Evolutionary conservation across 345 rosid species (phyloP), one percentile per base, ranked within the genome.

Genomic region (Tarenaya hassleriana): DNA sequence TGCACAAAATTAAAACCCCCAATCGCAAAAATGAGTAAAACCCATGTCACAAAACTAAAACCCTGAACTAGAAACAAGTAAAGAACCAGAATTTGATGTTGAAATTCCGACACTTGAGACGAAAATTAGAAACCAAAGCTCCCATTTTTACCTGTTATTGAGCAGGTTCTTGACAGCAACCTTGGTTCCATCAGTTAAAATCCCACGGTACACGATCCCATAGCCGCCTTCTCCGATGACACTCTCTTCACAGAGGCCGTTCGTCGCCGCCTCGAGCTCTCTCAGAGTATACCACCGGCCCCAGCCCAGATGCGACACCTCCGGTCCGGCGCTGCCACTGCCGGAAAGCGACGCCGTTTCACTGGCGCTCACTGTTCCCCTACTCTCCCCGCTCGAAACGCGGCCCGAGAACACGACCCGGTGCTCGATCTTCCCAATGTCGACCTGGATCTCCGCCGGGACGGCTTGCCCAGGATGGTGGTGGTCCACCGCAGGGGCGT

Each of bases 181-280:
- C 65, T 43, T 78, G 46, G 95, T 84, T 5, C 92, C 95, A 62
- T 91, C 96, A 19, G 62, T 64, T 47, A 91, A 71, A 63, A 84
- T 40, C 16, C 98, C 98, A 34, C 79, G 44, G 47, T 87, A 91
- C 7, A 91, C 98, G 71, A 91, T 91, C 47, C 98, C 98, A 17
- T 87, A 91, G 5, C 98, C 96, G 38, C 98, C 98, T 84, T 91
- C 98, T 10, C 96, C 98, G 9, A 91, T 80, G 59, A 91, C 96
- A 80, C 84, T 87, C 79, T 80, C 96, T 46, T 71, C 87, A 53
- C 92, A 75, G 29, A 91, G 62, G 2, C 98, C 92, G 68, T 77
- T 63, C 0, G 96, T 91, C 0, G 98, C 98, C 4, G 80, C 81
- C 69, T 91, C 96, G 5, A 91, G 75, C 73, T 91, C 98, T 54